A percentile compares a stretch with the other conserved stretches of the same genome.
These are phyloP conservation scores for Puccinia polysora DNA, from an alignment of 1,284 basidiomycete genomes.

Conservation along the genomic window DNA sequence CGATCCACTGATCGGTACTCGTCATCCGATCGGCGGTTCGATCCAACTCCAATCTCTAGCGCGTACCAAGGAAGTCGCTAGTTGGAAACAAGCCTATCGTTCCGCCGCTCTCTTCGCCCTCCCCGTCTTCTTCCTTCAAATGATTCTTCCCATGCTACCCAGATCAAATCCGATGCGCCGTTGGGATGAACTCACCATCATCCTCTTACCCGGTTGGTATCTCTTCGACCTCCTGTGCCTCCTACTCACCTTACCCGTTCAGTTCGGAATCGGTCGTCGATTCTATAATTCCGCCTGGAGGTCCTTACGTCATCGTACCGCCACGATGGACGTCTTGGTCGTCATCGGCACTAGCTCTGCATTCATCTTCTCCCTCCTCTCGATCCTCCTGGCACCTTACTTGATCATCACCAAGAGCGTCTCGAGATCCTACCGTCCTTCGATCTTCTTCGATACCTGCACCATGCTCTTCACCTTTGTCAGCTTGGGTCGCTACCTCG, in stretches of 20 bases:
- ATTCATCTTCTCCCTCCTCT: conserved; percentile 77
- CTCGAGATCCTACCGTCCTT: conserved; percentile 66
- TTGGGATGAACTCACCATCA: conserved; percentile 55
- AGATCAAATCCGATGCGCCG: conserved; percentile 55
- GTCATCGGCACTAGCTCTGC: conserved; percentile 91
- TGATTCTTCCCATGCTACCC: conserved; percentile 74
- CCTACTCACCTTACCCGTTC: conserved; percentile 80
- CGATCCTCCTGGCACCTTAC: conserved; percentile 67
- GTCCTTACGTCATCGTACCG: conserved; percentile 76
- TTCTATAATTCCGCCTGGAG: conserved; percentile 90
- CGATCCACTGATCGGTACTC: conserved; percentile 15
- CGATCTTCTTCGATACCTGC: conserved; percentile 96
- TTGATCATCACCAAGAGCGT: conserved; percentile 51
- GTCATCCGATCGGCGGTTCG: conserved; percentile 57
- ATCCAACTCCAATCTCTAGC: conserved; percentile 86
- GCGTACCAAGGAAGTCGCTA: conserved; percentile 81
- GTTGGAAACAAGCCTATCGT: conserved; percentile 79
- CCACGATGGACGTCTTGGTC: conserved; percentile 88
- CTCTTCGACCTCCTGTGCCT: conserved; percentile 78
- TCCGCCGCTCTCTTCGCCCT: conserved; percentile 74
- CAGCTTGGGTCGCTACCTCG: conserved; percentile 87
- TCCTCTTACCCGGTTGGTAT: conserved; percentile 65
- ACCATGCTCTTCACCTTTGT: conserved; percentile 99
- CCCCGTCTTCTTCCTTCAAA: conserved; percentile 86
- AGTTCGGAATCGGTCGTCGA: conserved; percentile 80